phyloP scores from a whole-genome alignment of 257 asterid species.

The Ophiorrhiza pumila region DNA sequence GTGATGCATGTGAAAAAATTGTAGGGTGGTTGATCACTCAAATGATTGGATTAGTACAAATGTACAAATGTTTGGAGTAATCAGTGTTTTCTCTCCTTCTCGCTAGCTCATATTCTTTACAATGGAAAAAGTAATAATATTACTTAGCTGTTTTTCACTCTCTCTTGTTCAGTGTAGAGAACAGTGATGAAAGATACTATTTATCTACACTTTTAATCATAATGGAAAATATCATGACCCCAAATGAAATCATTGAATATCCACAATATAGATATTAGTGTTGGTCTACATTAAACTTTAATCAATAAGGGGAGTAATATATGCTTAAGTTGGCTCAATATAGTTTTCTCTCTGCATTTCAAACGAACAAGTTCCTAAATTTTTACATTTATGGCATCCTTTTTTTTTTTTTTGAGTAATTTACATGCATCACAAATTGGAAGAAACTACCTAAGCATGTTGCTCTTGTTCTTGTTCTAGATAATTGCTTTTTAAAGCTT shows the following conservation, averaged over 20 bases:
- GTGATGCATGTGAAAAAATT: constrained; percentile 51
- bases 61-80: constrained; percentile 27
- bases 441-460: not conserved
- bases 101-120: not conserved
- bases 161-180: constrained; percentile 15
- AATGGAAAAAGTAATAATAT: not conserved
- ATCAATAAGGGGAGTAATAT: not conserved
- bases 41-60: constrained; percentile 45
- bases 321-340: too few species aligned
- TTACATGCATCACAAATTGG: not conserved
- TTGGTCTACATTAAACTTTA: not conserved
- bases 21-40: constrained; percentile 63
- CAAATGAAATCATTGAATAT: constrained; percentile 11
- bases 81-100: constrained; percentile 13
- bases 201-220: constrained; percentile 14
- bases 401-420: not conserved
- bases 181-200: not conserved
- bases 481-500: not conserved
- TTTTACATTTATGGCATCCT: not conserved
- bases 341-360: too few species aligned
- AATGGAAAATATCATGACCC: constrained; percentile 8
- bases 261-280: constrained; percentile 7
- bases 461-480: not conserved
- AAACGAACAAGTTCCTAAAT: not conserved
- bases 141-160: constrained; percentile 23